Conservation (phyloP, 2,329 filamentous ascomycete species). For the Pezicula neosporulosa region DNA sequence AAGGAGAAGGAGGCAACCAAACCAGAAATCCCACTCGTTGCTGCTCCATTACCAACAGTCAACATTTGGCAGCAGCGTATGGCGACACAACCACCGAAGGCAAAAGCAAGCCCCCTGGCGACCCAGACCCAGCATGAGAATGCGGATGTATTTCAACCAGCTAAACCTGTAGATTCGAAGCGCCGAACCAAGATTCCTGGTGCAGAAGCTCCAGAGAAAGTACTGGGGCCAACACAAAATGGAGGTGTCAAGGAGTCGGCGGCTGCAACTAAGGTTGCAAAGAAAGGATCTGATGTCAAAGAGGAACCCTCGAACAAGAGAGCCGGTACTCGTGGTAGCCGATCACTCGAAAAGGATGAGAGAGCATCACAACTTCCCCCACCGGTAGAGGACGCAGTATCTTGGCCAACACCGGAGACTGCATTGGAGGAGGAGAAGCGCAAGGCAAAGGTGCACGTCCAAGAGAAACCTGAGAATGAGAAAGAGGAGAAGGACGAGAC, state of each 20-base stretch:
- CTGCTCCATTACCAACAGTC: constrained; percentile 77
- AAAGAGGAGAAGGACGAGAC: constrained; percentile 62
- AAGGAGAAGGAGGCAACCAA: constrained; percentile 58
- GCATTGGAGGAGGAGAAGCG: constrained; percentile 74
- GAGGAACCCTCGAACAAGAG: constrained; percentile 26
- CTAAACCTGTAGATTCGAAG: constrained; percentile 32
- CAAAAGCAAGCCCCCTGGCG: constrained; percentile 29
- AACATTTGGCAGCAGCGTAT: constrained; percentile 86
- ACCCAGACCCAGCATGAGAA: constrained; percentile 9
- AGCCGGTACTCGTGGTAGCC: constrained; percentile 24
- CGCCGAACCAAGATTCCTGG: constrained; percentile 34
- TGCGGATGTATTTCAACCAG: constrained; percentile 7
- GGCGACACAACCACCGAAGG: constrained; percentile 56
- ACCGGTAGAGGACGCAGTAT: constrained; percentile 70
- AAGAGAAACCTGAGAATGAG: constrained; percentile 54
- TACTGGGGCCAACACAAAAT: constrained; percentile 21
- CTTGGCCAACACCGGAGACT: constrained; percentile 88
- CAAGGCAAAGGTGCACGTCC: constrained; percentile 61
- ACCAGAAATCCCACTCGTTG: constrained; percentile 59
- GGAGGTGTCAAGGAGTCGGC: constrained; percentile 29
- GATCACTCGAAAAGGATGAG: constrained; percentile 26
- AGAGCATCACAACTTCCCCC: constrained; percentile 46
- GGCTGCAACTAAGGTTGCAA: constrained; percentile 32
- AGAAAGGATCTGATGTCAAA: constrained; percentile 36
- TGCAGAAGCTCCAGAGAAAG: constrained; percentile 35